Conservation (phyloP, 2,329 filamentous ascomycete genomes). For the Penicillium sp. region DNA sequence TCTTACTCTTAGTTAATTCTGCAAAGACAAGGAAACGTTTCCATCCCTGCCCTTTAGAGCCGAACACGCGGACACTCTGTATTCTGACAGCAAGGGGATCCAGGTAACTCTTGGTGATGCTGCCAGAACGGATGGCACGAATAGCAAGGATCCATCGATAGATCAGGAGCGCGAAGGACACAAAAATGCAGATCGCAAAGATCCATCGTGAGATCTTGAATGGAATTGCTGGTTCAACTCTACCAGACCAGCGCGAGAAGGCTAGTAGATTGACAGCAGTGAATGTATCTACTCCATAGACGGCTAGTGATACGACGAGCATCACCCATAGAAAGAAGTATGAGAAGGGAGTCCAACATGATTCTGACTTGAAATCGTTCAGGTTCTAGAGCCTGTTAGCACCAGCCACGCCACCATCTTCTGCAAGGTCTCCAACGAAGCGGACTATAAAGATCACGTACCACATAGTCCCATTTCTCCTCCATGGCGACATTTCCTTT, state of each 20-base stretch:
- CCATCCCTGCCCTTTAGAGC: slow-evolving; percentile 73
- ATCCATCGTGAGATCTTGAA: slow-evolving; percentile 89
- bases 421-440: background rate
- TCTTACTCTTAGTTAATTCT: slow-evolving; percentile 86
- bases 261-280: slow-evolving; percentile 88
- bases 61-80: slow-evolving; percentile 74
- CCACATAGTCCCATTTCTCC: slow-evolving; percentile 94
- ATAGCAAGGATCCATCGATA: slow-evolving; percentile 81
- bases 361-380: slow-evolving; percentile 80
- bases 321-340: slow-evolving; percentile 86
- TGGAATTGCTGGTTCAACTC: slow-evolving; percentile 77
- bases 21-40: slow-evolving; percentile 91
- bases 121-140: slow-evolving; percentile 79
- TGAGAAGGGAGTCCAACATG: slow-evolving; percentile 75
- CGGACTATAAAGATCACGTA: slow-evolving; percentile 48
- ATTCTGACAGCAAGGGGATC: slow-evolving; percentile 84
- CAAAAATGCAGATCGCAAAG: slow-evolving; percentile 87
- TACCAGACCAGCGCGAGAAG: slow-evolving; percentile 86
- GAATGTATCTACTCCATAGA: slow-evolving; percentile 90
- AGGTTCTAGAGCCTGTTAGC: slow-evolving; percentile 50
- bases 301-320: slow-evolving; percentile 75
- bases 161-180: slow-evolving; percentile 80
- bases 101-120: slow-evolving; percentile 88
- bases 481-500: slow-evolving; percentile 75
- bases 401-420: background rate